Conservation (phyloP, 2,329 filamentous ascomycete species). For the Graphilbum sp. region DNA sequence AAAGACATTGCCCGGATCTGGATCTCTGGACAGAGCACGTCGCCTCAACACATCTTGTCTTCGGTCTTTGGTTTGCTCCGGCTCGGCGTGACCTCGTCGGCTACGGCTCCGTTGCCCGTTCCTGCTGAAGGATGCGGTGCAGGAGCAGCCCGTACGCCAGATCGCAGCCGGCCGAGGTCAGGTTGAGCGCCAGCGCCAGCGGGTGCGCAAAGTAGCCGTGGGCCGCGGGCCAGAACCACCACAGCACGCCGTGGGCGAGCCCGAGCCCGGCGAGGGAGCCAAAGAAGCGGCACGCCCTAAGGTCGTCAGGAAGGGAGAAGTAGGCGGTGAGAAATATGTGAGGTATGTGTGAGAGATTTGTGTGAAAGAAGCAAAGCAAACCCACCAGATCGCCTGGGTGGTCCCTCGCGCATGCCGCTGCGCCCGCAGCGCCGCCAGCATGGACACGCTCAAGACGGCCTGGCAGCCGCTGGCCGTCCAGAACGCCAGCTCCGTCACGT, state of each 20-base stretch:
- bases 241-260: constrained; percentile 22
- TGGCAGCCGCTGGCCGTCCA: constrained; percentile 30
- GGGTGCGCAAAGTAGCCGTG: constrained; percentile 29
- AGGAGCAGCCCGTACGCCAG: too few relatives aligned
- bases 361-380: too few relatives aligned
- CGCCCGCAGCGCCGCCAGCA: constrained; percentile 26
- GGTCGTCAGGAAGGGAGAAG: not conserved
- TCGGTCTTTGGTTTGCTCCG: too few relatives aligned
- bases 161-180: too few relatives aligned
- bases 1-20: too few relatives aligned
- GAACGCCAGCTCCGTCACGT: constrained; percentile 32
- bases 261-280: constrained; percentile 26
- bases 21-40: too few relatives aligned
- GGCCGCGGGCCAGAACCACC: constrained; percentile 34
- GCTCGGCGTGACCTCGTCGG: too few relatives aligned
- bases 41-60: too few relatives aligned
- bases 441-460: constrained; percentile 21
- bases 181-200: constrained; percentile 24
- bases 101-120: too few relatives aligned
- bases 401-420: constrained; percentile 31
- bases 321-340: not conserved
- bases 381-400: constrained; percentile 32
- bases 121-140: too few relatives aligned
- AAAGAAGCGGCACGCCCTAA: constrained; percentile 25
- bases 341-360: too few relatives aligned